Percentiles rank a stretch among this genome's conserved stretches.
Conservation (phyloP, 441 rosid species). For the Euphorbia schlechtendalii region DNA sequence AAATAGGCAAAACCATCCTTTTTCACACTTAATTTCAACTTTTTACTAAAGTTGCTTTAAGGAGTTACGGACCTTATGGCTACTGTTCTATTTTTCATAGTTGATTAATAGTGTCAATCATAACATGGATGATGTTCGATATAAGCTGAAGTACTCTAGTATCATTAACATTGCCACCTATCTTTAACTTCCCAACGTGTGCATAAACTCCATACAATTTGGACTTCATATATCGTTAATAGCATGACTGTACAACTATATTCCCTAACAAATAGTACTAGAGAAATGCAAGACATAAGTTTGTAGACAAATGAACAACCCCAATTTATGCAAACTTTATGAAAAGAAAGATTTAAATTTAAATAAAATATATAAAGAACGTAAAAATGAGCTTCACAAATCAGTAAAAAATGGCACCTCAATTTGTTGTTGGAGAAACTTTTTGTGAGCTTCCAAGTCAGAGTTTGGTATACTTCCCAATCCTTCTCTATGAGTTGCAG, state of each 20-base stretch:
- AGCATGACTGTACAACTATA: not conserved
- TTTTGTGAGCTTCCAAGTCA: conserved; percentile 50
- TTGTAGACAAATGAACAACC: not conserved
- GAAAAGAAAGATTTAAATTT: not conserved
- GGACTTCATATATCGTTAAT: not conserved
- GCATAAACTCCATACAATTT: not conserved
- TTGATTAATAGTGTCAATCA: not conserved
- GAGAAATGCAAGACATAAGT: not conserved
- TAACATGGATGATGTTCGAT: not conserved
- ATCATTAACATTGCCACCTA: not conserved
- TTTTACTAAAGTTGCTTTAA: not conserved
- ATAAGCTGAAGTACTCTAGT: not conserved
- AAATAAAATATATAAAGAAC: not conserved
- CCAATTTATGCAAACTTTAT: not conserved
- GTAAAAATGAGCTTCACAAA: conserved; percentile 1
- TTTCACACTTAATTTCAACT: not conserved
- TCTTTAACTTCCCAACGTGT: not conserved
- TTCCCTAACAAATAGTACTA: not conserved
- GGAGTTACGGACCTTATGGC: not conserved
- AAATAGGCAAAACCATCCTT: not conserved
- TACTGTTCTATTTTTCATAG: not conserved
- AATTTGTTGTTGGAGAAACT: conserved; percentile 44
- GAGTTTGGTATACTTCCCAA: conserved; percentile 22
- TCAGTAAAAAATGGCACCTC: conserved; percentile 38
- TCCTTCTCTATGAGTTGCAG: conserved; percentile 26